A percentile compares a stretch with the other conserved stretches of the same genome.
These are phyloP conservation scores for Xylaria sp. DNA, from an alignment of 2,329 filamentous ascomycete species.

Conservation along the genomic window DNA sequence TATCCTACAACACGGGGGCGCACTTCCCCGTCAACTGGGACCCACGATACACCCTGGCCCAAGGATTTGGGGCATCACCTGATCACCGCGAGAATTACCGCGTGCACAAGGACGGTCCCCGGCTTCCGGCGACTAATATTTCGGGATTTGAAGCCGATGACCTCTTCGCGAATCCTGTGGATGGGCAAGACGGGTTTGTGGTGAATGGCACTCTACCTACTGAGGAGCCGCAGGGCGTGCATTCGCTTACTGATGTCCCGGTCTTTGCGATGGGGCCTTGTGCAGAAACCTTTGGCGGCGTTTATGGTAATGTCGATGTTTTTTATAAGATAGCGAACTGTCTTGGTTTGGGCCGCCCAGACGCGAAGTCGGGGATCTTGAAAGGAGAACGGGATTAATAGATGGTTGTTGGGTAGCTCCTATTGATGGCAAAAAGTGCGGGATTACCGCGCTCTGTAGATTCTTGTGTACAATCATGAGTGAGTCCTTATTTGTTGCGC, in stretches of 20 bases:
- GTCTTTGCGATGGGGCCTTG: constrained; percentile 84
- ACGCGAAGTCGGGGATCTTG: constrained; percentile 17
- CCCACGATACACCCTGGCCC: constrained; percentile 81
- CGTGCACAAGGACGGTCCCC: constrained; percentile 70
- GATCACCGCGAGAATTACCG: constrained; percentile 81
- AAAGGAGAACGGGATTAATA: background rate
- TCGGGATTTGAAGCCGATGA: constrained; percentile 61
- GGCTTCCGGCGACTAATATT: constrained; percentile 67
- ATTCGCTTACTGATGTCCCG: constrained; percentile 80
- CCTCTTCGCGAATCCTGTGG: constrained; percentile 74
- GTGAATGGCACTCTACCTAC: constrained; percentile 80
- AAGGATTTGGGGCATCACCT: constrained; percentile 75
- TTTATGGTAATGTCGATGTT: constrained; percentile 76
- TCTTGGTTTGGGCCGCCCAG: constrained; percentile 62
- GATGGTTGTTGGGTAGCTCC: background rate
- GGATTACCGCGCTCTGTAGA: background rate
- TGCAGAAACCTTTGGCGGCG: constrained; percentile 78
- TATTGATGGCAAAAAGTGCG: background rate
- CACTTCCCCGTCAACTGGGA: constrained; percentile 88
- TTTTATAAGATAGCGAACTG: constrained; percentile 80
- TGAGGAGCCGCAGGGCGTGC: constrained; percentile 72
- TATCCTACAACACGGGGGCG: constrained; percentile 76
- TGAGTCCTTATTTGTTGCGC: background rate
- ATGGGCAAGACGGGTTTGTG: constrained; percentile 73
- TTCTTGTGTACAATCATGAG: background rate